Evolutionary conservation across 2,329 filamentous ascomycete species (phyloP).

Genomic region (Fusarium sp.): DNA sequence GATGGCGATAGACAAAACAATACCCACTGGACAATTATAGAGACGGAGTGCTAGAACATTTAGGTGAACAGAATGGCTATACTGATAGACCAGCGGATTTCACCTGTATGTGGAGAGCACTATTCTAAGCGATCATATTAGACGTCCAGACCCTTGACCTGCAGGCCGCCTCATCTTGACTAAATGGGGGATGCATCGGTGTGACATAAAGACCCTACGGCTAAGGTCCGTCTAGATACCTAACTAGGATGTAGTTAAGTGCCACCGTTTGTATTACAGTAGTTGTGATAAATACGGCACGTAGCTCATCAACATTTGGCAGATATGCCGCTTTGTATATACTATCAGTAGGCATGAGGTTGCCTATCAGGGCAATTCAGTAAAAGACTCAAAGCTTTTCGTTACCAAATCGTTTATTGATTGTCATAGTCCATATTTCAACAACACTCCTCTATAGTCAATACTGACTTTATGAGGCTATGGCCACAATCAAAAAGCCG

Average conservation of each 20-base stretch:
- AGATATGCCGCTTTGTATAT: neutral
- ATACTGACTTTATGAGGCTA: constrained; percentile 21
- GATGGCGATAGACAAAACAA: constrained; percentile 20
- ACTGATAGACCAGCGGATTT: neutral
- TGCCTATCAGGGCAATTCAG: neutral
- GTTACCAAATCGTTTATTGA: too few relatives aligned
- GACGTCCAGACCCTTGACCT: neutral
- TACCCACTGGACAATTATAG: constrained; percentile 26
- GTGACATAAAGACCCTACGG: neutral
- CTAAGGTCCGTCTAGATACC: neutral
- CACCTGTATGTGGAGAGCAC: neutral
- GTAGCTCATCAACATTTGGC: neutral
- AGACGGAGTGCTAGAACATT: neutral
- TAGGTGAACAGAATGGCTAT: neutral
- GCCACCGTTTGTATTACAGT: neutral
- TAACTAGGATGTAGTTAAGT: neutral
- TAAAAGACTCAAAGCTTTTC: neutral
- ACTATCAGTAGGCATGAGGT: neutral
- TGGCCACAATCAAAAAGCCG: constrained; percentile 14
- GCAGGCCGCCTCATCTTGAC: neutral
- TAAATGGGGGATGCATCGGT: neutral
- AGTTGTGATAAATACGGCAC: neutral
- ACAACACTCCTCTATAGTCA: too few relatives aligned
- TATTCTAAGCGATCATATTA: neutral
- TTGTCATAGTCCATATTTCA: neutral